phyloP scores from a whole-genome alignment of 2,329 filamentous ascomycete genomes.

The Fusarium sp. region DNA sequence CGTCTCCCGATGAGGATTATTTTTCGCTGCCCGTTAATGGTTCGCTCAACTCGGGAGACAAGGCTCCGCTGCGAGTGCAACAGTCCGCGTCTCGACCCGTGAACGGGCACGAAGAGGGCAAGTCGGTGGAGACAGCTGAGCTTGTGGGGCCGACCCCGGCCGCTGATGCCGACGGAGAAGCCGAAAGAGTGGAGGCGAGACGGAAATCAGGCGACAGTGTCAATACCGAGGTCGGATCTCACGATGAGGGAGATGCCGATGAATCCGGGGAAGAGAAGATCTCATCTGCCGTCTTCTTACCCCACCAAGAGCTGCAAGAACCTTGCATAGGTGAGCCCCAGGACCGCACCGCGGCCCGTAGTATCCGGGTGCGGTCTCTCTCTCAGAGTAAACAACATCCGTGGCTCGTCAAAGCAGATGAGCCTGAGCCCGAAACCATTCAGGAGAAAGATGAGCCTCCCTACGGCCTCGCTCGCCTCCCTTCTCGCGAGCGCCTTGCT shows the following conservation, averaged over 20 bases:
- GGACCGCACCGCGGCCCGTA: conserved; percentile 55
- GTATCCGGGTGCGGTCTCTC: conserved; percentile 59
- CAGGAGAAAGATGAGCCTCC: conserved; percentile 38
- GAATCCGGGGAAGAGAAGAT: conserved; percentile 86
- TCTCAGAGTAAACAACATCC: conserved; percentile 56
- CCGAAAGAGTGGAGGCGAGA: conserved; percentile 47
- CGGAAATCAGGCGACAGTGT: conserved; percentile 55
- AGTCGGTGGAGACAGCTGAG: conserved; percentile 33
- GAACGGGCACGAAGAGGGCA: conserved; percentile 37
- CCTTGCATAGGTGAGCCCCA: conserved; percentile 46
- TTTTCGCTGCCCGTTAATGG: conserved; percentile 36
- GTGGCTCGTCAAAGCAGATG: conserved; percentile 70
- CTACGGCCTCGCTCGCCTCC: conserved; percentile 40
- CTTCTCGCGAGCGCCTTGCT: conserved; percentile 46
- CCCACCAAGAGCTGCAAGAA: conserved; percentile 71
- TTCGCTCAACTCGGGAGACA: conserved; percentile 9
- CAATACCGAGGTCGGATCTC: conserved; percentile 50
- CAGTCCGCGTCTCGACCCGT: conserved; percentile 24
- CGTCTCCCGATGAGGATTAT: conserved; percentile 41
- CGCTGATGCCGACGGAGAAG: conserved; percentile 36
- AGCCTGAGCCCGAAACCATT: conserved; percentile 53
- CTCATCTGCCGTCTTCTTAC: conserved; percentile 85
- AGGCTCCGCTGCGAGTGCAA: conserved; percentile 29
- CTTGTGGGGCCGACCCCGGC: conserved; percentile 42
- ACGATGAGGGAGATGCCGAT: conserved; percentile 53